A percentile compares a stretch with the other conserved stretches of the same genome.
These are phyloP conservation scores for Galerina marginata DNA, from an alignment of 768 basidiomycete genomes.

Conservation along the genomic window DNA sequence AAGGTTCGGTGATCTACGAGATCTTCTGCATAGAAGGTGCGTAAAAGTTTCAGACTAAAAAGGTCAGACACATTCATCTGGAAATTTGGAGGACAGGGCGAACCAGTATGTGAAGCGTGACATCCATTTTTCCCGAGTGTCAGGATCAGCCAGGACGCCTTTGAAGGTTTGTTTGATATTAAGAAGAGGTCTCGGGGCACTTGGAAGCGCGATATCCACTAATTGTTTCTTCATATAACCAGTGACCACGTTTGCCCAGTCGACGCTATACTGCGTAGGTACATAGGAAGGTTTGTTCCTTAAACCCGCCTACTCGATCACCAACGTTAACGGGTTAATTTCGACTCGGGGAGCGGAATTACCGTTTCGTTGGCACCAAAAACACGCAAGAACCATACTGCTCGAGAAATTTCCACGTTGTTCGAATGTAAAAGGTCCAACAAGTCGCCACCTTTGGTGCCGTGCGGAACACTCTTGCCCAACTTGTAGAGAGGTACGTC, in stretches of 20 bases:
- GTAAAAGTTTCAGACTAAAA: conserved; percentile 68
- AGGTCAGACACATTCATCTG: conserved; percentile 6
- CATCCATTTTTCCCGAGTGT: conserved; percentile 77
- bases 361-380: conserved; percentile 90
- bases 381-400: conserved; percentile 88
- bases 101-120: conserved; percentile 83
- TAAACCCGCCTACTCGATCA: conserved; percentile 60
- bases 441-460: conserved; percentile 84
- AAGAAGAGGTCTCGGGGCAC: conserved; percentile 73
- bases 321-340: background rate
- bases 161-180: conserved; percentile 89
- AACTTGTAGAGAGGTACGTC: conserved; percentile 81
- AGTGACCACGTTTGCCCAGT: conserved; percentile 85
- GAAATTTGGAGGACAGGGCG: background rate
- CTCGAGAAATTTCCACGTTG: conserved; percentile 78
- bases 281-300: conserved; percentile 82
- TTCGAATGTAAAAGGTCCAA: conserved; percentile 79
- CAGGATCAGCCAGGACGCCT: conserved; percentile 74
- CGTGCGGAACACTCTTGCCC: conserved; percentile 86
- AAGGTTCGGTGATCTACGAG: conserved; percentile 81
- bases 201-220: conserved; percentile 78
- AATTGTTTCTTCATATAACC: conserved; percentile 85
- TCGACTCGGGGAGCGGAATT: conserved; percentile 15
- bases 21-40: conserved; percentile 80
- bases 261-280: conserved; percentile 81